Percentiles rank a stretch among this genome's conserved stretches.
Conservation (phyloP, 331 rosid genomes). For the Malus hybrid region DNA sequence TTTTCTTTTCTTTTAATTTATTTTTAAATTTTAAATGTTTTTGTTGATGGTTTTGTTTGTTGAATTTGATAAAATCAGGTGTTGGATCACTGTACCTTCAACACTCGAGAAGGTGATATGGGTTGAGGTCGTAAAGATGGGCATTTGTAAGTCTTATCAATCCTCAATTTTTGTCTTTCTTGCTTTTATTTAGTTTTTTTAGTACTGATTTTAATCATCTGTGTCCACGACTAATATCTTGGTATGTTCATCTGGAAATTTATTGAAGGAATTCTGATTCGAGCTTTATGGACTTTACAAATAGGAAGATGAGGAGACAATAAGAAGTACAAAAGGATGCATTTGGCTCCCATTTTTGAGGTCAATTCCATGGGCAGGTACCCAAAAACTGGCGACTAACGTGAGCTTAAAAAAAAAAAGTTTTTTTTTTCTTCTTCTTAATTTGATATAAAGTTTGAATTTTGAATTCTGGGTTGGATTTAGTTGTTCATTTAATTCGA, state of each 20-base stretch:
- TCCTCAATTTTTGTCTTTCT: background rate
- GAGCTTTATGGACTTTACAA: background rate
- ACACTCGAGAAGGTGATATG: conserved; percentile 52
- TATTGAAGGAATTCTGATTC: background rate
- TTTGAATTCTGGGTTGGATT: conserved; percentile 3
- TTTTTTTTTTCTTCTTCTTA: background rate
- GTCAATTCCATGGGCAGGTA: too few relatives aligned
- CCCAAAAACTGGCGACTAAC: too few relatives aligned
- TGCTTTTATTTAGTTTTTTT: background rate
- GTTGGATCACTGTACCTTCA: conserved; percentile 58
- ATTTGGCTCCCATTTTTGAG: too few relatives aligned
- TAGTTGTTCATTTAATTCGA: background rate
- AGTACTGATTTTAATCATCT: background rate
- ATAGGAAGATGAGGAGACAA: too few relatives aligned
- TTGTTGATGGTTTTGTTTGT: background rate
- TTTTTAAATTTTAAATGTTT: too few relatives aligned
- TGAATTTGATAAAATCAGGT: conserved; percentile 27
- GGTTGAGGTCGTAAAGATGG: conserved; percentile 67
- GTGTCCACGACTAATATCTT: background rate
- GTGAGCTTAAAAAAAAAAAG: too few relatives aligned
- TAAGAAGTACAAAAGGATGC: too few relatives aligned
- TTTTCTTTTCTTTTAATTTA: too few relatives aligned
- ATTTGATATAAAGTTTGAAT: background rate
- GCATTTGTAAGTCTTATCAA: conserved; percentile 34
- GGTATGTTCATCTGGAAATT: background rate